Base-by-base conservation (phyloP, 345 rosid genomes). In the Firmiana major region DNA sequence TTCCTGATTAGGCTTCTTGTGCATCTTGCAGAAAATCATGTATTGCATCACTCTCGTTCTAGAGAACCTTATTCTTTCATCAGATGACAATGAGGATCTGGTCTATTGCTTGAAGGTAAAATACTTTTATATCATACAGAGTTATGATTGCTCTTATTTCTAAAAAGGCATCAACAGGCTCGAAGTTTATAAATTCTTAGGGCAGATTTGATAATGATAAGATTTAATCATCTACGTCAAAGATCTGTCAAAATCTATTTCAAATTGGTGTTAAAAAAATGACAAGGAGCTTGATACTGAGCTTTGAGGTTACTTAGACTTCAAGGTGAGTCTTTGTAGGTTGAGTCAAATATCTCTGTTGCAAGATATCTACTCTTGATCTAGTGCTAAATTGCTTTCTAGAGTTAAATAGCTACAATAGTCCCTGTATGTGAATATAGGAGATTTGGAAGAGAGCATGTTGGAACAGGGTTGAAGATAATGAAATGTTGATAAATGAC, bases 101-200 rank as follows among this genome's bases (percentile, higher is more conserved):
- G 78, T 92, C 67, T 92, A 89, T 85, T 91, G 99, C 87, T 79
- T 92, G 86, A 96, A 93, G 97, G 99, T 96, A 81, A 83, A 16
- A 53, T 53, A 60, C 76, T 77, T 71, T 28, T 31, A 58, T 60
- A 9, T 71, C 22, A 58, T 45, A 24, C 17, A 24, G 9, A 10
- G 9, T 46, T 75, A 74, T 63, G 71, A 45, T 31, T 31, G 38
- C 49, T 58, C 34, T 40, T 49, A 19, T 63, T 80, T 42, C 17
- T 43, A 10, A 28, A 54, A 54, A 58, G 78, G 53, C 17, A 54
- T 79, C 34, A 68, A 26, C 6, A 15, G 55, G 24, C 46, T 48
- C 57, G 24, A 68, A 68, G 19, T 16, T 24, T 24, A 26, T 46
- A 68, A 24, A 7, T 24, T 24, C 3, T 24, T 3, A 38, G 36